phyloP scores from a whole-genome alignment of 257 asterid species.

The Capsicum pubescens region DNA sequence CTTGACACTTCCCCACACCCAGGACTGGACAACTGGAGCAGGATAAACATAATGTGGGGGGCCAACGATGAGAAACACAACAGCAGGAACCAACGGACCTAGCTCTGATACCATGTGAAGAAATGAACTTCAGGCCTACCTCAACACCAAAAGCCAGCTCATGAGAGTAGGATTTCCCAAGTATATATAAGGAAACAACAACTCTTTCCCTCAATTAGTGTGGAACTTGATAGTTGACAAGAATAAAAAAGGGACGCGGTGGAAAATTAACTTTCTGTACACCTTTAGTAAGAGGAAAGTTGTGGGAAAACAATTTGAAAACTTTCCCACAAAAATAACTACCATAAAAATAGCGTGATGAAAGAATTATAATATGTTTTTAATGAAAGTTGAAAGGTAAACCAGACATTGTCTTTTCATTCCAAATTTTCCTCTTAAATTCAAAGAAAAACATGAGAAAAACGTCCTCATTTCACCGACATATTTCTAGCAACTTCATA shows the following conservation, averaged over 20 bases:
- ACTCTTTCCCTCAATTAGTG: neutral
- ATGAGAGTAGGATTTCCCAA: neutral
- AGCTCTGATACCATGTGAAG: neutral
- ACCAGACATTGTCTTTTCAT: neutral
- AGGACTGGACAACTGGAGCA: neutral
- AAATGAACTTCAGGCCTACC: neutral
- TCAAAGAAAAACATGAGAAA: slow-evolving; percentile 22
- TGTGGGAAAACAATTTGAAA: neutral
- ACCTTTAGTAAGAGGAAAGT: neutral
- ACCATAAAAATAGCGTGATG: neutral
- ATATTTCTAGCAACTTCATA: neutral
- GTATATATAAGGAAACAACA: neutral
- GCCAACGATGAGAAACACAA: neutral
- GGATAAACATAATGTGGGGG: neutral
- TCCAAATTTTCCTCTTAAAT: slow-evolving; percentile 4
- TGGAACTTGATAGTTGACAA: neutral
- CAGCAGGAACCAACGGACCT: neutral
- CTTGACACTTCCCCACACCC: slow-evolving; percentile 11
- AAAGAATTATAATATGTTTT: neutral
- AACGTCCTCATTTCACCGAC: slow-evolving; percentile 8
- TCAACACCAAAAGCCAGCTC: slow-evolving; percentile 12
- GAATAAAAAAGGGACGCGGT: neutral
- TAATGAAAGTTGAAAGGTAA: neutral
- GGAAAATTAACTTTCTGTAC: neutral
- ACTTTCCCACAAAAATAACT: neutral